Conservation (phyloP, 116 monocot species). For the Cymodocea nodosa region DNA sequence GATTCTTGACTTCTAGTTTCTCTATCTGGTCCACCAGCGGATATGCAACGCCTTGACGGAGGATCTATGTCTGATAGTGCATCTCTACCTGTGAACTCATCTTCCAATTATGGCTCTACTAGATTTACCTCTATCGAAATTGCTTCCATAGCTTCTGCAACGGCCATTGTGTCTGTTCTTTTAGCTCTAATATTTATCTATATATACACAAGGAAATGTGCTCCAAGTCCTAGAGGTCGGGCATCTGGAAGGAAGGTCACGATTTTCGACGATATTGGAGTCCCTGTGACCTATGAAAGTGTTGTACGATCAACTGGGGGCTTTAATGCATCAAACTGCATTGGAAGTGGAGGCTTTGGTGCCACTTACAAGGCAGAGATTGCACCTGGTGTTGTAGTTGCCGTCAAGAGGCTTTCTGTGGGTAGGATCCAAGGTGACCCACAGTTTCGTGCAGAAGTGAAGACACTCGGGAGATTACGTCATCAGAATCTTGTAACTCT, state of each 20-base stretch:
- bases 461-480: constrained; percentile 81
- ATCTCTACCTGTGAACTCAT: constrained; percentile 22
- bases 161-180: constrained; percentile 71
- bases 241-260: constrained; percentile 49
- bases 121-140: constrained; percentile 77
- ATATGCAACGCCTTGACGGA: constrained; percentile 16
- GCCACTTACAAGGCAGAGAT: constrained; percentile 97
- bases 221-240: constrained; percentile 25
- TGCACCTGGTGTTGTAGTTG: constrained; percentile 73
- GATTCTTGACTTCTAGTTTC: constrained; percentile 28
- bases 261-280: constrained; percentile 67
- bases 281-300: constrained; percentile 70
- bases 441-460: constrained; percentile 84
- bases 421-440: constrained; percentile 84
- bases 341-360: constrained; percentile 97
- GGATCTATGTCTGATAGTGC: constrained; percentile 14
- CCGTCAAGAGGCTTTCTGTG: constrained; percentile 82
- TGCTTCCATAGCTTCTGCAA: constrained; percentile 72
- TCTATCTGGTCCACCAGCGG: constrained; percentile 31
- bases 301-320: constrained; percentile 80
- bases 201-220: constrained; percentile 63
- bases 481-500: constrained; percentile 93
- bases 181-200: constrained; percentile 58
- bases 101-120: constrained; percentile 7
- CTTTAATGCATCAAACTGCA: constrained; percentile 91